phyloP scores from a whole-genome alignment of 495 filamentous ascomycete species.

The Penicillium ucsense region DNA sequence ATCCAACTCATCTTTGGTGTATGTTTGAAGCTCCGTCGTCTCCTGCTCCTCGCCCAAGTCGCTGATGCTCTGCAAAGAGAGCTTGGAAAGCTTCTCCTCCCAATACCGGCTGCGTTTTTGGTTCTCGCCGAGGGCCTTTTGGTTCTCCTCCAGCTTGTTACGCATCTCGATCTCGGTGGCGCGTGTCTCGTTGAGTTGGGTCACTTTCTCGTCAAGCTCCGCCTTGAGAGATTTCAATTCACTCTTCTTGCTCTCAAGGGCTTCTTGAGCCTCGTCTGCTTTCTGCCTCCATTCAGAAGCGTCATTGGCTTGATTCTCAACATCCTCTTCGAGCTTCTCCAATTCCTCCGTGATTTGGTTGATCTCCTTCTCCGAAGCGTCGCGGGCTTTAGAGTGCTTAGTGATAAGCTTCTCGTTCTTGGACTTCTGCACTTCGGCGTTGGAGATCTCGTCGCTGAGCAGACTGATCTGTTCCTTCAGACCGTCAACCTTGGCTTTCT shows the following conservation, averaged over 20 bases:
- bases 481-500: constrained; percentile 90
- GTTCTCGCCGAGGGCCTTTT: constrained; percentile 79
- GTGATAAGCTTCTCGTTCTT: constrained; percentile 87
- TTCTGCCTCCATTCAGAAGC: constrained; percentile 61
- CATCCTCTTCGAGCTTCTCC: constrained; percentile 64
- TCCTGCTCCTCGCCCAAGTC: constrained; percentile 52
- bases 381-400: constrained; percentile 76
- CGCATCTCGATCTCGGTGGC: constrained; percentile 96
- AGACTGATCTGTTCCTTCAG: constrained; percentile 76
- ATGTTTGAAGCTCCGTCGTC: constrained; percentile 58
- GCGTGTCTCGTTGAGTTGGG: constrained; percentile 81
- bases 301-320: constrained; percentile 62
- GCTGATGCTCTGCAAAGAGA: constrained; percentile 63
- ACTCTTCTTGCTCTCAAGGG: constrained; percentile 66
- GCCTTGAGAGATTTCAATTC: constrained; percentile 70
- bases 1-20: constrained; percentile 82
- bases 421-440: constrained; percentile 70
- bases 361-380: constrained; percentile 67
- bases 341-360: constrained; percentile 59
- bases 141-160: constrained; percentile 89
- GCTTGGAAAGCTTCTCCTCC: constrained; percentile 78
- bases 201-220: constrained; percentile 77
- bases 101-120: constrained; percentile 77
- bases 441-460: constrained; percentile 70
- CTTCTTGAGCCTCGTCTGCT: constrained; percentile 81